Percentiles rank a stretch among this genome's conserved stretches.
Evolutionary conservation across 2,329 filamentous ascomycete species (phyloP).

Genomic region (Xylariaceae sp.): DNA sequence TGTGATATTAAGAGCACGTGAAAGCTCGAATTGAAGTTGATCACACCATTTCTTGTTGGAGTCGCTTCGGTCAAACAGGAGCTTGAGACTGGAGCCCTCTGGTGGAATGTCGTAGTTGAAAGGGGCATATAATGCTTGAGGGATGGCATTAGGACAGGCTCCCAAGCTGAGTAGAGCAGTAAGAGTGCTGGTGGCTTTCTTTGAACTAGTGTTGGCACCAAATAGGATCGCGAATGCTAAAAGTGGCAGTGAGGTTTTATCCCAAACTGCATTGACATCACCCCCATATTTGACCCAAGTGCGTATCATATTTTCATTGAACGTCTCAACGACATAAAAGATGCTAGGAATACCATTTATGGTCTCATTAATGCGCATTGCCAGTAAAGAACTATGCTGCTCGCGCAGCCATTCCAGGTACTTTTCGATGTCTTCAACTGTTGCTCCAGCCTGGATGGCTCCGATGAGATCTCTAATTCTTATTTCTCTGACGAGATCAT

Average conservation of each 20-base stretch:
- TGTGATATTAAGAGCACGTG: slow-evolving; percentile 16
- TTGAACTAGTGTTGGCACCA: slow-evolving; percentile 2
- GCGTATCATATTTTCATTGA: slow-evolving; percentile 16
- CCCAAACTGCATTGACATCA: slow-evolving; percentile 17
- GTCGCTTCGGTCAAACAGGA: slow-evolving; percentile 6
- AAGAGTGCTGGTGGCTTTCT: slow-evolving; percentile 10
- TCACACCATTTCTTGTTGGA: slow-evolving; percentile 17
- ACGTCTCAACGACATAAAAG: slow-evolving; percentile 21
- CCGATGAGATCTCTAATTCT: slow-evolving; percentile 6
- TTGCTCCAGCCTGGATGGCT: slow-evolving; percentile 14
- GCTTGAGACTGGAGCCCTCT: slow-evolving; percentile 2
- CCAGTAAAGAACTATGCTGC: too few species aligned
- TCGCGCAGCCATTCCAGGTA: too few species aligned
- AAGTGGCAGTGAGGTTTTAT: slow-evolving; percentile 12
- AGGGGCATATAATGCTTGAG: slow-evolving; percentile 15
- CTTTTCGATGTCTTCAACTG: slow-evolving; percentile 7
- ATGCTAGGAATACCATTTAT: slow-evolving; percentile 19
- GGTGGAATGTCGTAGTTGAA: slow-evolving; percentile 15
- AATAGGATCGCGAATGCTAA: slow-evolving; percentile 20
- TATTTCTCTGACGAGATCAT: too few species aligned
- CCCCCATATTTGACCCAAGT: slow-evolving; percentile 21
- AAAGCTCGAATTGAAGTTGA: slow-evolving; percentile 4
- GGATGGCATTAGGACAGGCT: slow-evolving; percentile 17
- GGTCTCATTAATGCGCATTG: slow-evolving; percentile 18
- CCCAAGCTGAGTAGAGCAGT: slow-evolving; percentile 19